Evolutionary conservation across 257 asterid species (phyloP).

Genomic region (Thymus quinquecostatus): DNA sequence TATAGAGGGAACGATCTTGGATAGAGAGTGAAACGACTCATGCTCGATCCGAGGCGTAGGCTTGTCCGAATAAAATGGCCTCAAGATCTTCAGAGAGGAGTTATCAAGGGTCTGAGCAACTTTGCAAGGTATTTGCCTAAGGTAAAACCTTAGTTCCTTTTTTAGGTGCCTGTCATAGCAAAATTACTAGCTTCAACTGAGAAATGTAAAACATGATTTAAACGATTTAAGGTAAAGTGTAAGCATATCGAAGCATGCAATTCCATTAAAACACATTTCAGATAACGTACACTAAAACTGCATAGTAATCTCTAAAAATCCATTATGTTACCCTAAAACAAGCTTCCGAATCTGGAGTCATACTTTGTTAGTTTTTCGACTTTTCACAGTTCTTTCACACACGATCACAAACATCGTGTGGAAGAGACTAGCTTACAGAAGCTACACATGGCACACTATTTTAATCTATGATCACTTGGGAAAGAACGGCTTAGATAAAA

Average conservation of each 20-base stretch:
- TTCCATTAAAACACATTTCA: too few relatives aligned
- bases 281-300: too few relatives aligned
- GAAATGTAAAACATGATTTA: background rate
- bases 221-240: background rate
- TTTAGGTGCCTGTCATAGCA: conserved; percentile 57
- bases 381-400: too few relatives aligned
- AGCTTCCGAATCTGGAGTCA: too few relatives aligned
- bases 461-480: too few relatives aligned
- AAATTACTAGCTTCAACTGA: conserved; percentile 25
- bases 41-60: conserved; percentile 40
- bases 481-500: too few relatives aligned
- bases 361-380: too few relatives aligned
- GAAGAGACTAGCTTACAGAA: too few relatives aligned
- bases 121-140: conserved; percentile 72
- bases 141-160: conserved; percentile 61
- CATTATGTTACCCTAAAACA: too few relatives aligned
- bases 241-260: background rate
- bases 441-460: too few relatives aligned
- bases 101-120: conserved; percentile 58
- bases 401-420: too few relatives aligned
- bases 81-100: conserved; percentile 49
- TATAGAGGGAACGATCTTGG: conserved; percentile 48
- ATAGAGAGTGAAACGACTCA: conserved; percentile 50
- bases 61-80: conserved; percentile 43
- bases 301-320: too few relatives aligned